These are phyloP conservation scores for Phytophthora multivora DNA, from an alignment of 352 stramenopile species.

Conservation along the genomic window DNA sequence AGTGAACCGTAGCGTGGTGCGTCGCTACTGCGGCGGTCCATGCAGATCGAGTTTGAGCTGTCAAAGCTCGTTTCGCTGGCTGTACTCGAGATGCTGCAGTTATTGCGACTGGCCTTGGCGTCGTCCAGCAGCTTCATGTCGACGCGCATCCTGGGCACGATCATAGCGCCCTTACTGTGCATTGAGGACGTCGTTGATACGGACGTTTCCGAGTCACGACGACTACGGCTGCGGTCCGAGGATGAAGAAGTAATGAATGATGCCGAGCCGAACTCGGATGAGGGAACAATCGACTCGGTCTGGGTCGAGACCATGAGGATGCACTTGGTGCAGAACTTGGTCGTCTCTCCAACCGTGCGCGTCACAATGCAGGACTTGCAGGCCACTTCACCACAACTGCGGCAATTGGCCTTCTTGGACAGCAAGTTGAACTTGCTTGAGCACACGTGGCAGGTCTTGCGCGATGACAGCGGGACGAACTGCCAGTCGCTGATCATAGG, in stretches of 20 bases:
- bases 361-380: conserved; percentile 80
- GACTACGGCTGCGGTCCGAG: conserved; percentile 27
- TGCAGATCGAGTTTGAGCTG: conserved; percentile 37
- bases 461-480: conserved; percentile 47
- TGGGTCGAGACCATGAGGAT: conserved; percentile 58
- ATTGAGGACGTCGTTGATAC: conserved; percentile 37
- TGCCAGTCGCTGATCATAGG: conserved; percentile 51
- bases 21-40: conserved; percentile 37
- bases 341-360: conserved; percentile 48
- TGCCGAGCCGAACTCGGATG: conserved; percentile 34
- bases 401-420: conserved; percentile 80
- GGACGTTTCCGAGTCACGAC: conserved; percentile 29
- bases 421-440: conserved; percentile 64
- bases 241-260: conserved; percentile 40
- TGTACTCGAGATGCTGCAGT: conserved; percentile 43
- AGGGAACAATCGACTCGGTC: conserved; percentile 28
- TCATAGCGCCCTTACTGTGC: conserved; percentile 12
- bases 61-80: conserved; percentile 54
- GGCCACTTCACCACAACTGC: conserved; percentile 73
- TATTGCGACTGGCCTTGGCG: conserved; percentile 27
- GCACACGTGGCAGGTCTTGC: conserved; percentile 73
- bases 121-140: conserved; percentile 55
- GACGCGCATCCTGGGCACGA: conserved; percentile 28
- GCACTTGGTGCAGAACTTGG: conserved; percentile 81
- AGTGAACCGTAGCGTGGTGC: conserved; percentile 31